Base-by-base conservation (phyloP, 352 stramenopile species). In the Achlya hypogyna region DNA sequence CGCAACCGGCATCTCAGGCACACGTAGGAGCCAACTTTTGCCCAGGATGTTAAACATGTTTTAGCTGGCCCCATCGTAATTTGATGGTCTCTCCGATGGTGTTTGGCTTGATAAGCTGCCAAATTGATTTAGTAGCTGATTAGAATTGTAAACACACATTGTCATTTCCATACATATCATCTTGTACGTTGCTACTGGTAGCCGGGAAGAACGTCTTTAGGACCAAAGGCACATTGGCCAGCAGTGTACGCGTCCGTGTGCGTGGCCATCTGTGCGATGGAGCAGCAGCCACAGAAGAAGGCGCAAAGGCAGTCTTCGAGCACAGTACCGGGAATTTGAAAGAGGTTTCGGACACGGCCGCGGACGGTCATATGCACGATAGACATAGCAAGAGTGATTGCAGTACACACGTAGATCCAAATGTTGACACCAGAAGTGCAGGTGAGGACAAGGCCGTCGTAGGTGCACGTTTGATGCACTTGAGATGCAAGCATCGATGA, bases 321-420 rank as follows among this genome's bases (percentile, higher is more conserved):
- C 22, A 38, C 22, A 8, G 28, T 45, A 20, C 63, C 63, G 32
- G 63, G 63, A 25, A 69, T 62, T 29, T 69, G 63, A 52, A 69
- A 69, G 25, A 22, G 63, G n/a, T 53, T 4, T 9, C 63, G 63
- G 2, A 69, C 27, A 22, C 53, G 23, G 14, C 22, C 20, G 4
- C 63, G 63, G 5, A 64, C 20, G 22, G 28, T 6, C 23, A 47
- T 23, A 25, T 51, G n/a, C 10, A 51, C 28, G 5, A 47, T 14
- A 29, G 29, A 27, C 38, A 58, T 28, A 22, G 32, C 4, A 22
- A 63, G 6, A 5, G 51, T 28, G 5, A 63, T n/a, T 14, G 51
- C 2, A 12, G 22, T 12, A 51, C 27, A 25, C n/a, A 62, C 22
- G 27, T 14, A 53, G 10, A 34, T 14, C 25, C 32, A 62, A 16